Percentiles rank a stretch among this genome's conserved stretches.
Conservation (phyloP, 2,329 filamentous ascomycete genomes). For the Monilinia vaccinii-corymbosi region DNA sequence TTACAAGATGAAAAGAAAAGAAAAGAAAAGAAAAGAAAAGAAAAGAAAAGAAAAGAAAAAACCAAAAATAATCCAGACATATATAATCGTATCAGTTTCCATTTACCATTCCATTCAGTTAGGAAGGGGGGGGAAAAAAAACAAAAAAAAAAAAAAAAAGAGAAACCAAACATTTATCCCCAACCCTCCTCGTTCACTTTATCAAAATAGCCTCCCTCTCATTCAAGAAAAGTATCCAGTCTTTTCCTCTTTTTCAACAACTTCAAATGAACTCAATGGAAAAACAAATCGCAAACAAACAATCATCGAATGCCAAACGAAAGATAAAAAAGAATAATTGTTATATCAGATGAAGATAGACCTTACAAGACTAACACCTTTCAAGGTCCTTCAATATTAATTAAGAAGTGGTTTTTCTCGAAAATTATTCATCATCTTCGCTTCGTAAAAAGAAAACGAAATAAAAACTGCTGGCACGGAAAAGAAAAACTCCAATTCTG, state of each 20-base stretch:
- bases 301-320: not conserved
- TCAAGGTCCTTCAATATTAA: conserved; percentile 7
- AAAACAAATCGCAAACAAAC: not conserved
- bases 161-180: not conserved
- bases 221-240: not conserved
- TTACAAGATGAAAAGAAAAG: not conserved
- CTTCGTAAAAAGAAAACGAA: conserved; percentile 27
- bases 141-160: not conserved
- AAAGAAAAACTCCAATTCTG: conserved; percentile 15
- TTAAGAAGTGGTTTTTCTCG: conserved; percentile 5
- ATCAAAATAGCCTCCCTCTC: not conserved
- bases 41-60: not conserved
- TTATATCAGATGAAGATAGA: not conserved
- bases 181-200: not conserved
- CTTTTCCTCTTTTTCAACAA: not conserved
- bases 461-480: conserved; percentile 1
- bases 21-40: not conserved
- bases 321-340: not conserved
- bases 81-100: conserved; percentile 12
- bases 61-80: conserved; percentile 2
- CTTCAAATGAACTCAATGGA: not conserved
- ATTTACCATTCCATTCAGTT: conserved; percentile 1
- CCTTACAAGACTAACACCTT: not conserved
- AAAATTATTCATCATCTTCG: conserved; percentile 26
- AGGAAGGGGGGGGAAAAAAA: too few species aligned